phyloP scores from a whole-genome alignment of 2,329 filamentous ascomycete genomes.

The Ceratocystis huliohia region DNA sequence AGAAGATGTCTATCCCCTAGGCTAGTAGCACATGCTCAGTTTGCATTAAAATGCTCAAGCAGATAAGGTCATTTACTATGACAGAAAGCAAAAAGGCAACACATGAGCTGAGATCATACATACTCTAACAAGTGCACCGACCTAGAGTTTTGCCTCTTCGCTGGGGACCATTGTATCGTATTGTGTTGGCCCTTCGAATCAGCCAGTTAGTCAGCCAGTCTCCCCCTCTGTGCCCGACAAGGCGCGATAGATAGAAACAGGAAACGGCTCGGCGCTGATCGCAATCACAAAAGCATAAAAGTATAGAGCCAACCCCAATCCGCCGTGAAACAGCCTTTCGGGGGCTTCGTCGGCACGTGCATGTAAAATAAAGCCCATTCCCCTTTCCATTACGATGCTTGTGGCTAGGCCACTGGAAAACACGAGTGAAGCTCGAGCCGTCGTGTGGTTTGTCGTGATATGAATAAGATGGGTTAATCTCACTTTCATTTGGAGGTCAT shows the following conservation, averaged over 20 bases:
- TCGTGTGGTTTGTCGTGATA: not conserved
- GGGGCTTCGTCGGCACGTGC: slow-evolving; percentile 9
- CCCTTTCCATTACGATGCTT: not conserved
- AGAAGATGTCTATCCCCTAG: not conserved
- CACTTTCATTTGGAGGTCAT: not conserved
- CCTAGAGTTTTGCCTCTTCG: not conserved
- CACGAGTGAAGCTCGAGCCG: slow-evolving; percentile 9
- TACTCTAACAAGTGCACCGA: not conserved
- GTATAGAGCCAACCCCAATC: not conserved
- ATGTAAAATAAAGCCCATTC: not conserved
- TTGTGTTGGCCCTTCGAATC: not conserved
- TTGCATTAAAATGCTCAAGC: not conserved
- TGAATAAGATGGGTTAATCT: slow-evolving; percentile 2
- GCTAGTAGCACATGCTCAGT: not conserved
- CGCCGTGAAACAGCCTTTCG: not conserved
- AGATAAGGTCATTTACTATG: not conserved
- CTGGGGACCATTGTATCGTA: not conserved
- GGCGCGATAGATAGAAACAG: too few species aligned
- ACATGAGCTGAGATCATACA: not conserved
- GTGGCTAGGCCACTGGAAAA: not conserved
- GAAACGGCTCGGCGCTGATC: not conserved
- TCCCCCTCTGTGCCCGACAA: too few species aligned
- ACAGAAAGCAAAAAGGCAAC: not conserved
- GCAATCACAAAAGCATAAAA: not conserved
- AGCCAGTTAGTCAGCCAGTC: not conserved